Evolutionary conservation across 345 rosid species (phyloP), one percentile per base, ranked within the genome.

Genomic region (Dovyalis caffra): DNA sequence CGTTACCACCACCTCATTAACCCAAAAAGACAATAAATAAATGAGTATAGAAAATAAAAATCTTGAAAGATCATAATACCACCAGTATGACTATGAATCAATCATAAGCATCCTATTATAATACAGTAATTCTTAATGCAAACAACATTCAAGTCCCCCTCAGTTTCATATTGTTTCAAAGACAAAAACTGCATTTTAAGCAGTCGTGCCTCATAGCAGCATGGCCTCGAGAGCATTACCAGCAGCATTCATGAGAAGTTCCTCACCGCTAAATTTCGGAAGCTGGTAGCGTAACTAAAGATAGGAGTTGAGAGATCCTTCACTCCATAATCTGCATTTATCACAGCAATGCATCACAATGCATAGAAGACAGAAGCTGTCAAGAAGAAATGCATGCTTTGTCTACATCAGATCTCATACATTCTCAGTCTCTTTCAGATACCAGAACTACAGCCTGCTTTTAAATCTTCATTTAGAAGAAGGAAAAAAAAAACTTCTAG

Each of bases 261-360:
- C 83, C 92, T 90, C 88, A 95, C 99, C 89, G 51, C 76, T 78
- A 78, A 80, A 84, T 91, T 86, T 77, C 92, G 90, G 85, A 77
- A 70, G 81, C 84, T 76, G 74, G 86, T 78, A 69, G 79, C 84
- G 76, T 87, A 95, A 74, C 74, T 60, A 75, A 83, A 85, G 61
- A 93, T 88, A 82, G 93, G 84, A 73, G 77, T 74, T 20, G 99
- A 86, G 49, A 87, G 83, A 40, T 83, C 74, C 78, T 84, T 84
- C 64, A 65, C 70, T 68, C 75, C 83, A 64, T 74, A 72, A 80
- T 79, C 97, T 91, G 97, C 85, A 81, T 62, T 82, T 78, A 72
- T 65, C 57, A 73, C 58, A 63, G 4, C 9, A 49, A 57, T 31
- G 53, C 6, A 66, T 65, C 40, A 64, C 10, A 64, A 53, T 15